phyloP scores from a whole-genome alignment of 176 grass and related monocot species.

The Thalia dealbata region DNA sequence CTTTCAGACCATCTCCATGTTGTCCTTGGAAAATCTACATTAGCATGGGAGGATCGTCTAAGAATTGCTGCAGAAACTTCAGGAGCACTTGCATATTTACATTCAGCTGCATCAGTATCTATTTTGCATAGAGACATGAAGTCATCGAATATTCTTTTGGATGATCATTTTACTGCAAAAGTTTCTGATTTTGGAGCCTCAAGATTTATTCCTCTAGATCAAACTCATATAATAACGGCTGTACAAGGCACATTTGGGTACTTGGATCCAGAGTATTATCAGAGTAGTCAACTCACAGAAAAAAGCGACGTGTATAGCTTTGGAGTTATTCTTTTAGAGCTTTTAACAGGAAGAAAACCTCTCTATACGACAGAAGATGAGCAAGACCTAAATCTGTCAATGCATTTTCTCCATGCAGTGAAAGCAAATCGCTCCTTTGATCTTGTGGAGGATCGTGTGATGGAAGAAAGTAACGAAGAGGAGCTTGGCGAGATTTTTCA shows the following conservation, averaged over 20 bases:
- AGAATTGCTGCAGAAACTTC: background rate
- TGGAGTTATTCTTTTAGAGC: background rate
- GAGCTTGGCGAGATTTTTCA: background rate
- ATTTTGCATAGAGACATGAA: background rate
- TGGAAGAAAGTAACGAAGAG: background rate
- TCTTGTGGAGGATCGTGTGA: background rate
- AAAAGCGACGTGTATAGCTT: constrained; percentile 3
- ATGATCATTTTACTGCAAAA: background rate
- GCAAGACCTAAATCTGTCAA: background rate
- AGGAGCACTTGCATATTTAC: background rate
- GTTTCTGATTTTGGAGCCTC: constrained; percentile 1
- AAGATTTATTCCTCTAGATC: background rate
- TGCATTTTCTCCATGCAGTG: background rate
- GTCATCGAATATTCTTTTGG: background rate
- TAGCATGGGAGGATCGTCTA: constrained; percentile 1
- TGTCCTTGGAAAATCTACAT: background rate
- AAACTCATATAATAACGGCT: background rate
- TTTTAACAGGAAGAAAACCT: background rate
- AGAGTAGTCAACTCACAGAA: background rate
- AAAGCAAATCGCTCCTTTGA: background rate
- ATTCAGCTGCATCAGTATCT: background rate
- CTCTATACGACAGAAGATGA: background rate
- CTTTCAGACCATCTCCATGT: background rate
- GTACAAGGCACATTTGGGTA: background rate
- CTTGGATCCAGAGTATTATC: background rate